These are phyloP conservation scores for Castanospermum australe DNA, from an alignment of 306 rosid species.

Conservation along the genomic window DNA sequence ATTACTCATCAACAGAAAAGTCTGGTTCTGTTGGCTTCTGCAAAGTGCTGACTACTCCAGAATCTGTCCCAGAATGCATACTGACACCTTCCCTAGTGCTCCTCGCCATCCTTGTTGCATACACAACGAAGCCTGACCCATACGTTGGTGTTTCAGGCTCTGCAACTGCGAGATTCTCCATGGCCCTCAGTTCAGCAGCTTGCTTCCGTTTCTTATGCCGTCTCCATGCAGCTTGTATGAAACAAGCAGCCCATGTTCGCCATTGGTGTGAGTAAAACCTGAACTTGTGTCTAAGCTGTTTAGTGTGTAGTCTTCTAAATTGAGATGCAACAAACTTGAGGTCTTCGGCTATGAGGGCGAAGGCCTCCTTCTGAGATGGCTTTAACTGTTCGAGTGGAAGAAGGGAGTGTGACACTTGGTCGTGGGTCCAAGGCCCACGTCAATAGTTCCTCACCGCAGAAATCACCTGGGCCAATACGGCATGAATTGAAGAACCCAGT, in stretches of 20 bases:
- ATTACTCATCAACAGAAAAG: slow-evolving; percentile 51
- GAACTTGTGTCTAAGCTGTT: slow-evolving; percentile 73
- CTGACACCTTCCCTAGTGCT: slow-evolving; percentile 34
- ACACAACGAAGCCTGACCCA: slow-evolving; percentile 18
- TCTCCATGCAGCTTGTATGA: slow-evolving; percentile 78
- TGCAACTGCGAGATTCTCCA: slow-evolving; percentile 16
- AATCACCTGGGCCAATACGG: slow-evolving; percentile 67
- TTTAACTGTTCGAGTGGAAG: slow-evolving; percentile 72
- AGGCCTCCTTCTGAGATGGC: slow-evolving; percentile 81
- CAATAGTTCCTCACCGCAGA: slow-evolving; percentile 81
- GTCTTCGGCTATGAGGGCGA: slow-evolving; percentile 77
- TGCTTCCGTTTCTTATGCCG: slow-evolving; percentile 51
- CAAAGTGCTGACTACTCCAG: slow-evolving; percentile 49
- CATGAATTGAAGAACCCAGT: slow-evolving; percentile 83
- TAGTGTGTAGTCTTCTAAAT: slow-evolving; percentile 72
- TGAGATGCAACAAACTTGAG: slow-evolving; percentile 78
- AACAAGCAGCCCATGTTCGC: slow-evolving; percentile 79
- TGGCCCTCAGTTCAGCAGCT: slow-evolving; percentile 42
- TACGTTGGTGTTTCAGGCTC: slow-evolving; percentile 25
- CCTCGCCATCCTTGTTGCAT: slow-evolving; percentile 24
- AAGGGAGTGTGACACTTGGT: slow-evolving; percentile 55
- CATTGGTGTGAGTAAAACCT: slow-evolving; percentile 80
- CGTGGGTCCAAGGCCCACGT: slow-evolving; percentile 88
- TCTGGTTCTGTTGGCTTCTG: slow-evolving; percentile 75
- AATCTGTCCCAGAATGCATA: slow-evolving; percentile 39